phyloP scores from a whole-genome alignment of 192 early-diverging fungal species.

The Coemansia sp. region DNA sequence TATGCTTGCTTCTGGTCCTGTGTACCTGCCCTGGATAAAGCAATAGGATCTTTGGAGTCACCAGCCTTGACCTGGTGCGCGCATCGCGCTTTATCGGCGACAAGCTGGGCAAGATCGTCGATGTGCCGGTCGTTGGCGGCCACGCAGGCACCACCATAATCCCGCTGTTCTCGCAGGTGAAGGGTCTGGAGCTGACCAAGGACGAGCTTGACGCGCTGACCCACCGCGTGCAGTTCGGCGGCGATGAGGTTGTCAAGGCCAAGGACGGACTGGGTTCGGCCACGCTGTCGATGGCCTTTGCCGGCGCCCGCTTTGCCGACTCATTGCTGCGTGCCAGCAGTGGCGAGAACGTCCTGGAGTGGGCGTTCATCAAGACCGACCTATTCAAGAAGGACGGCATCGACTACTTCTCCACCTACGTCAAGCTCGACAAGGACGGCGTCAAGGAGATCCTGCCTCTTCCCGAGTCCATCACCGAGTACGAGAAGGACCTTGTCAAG shows the following conservation, averaged over 20 bases:
- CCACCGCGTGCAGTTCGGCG: constrained; percentile 97
- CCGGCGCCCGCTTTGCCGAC: constrained; percentile 89
- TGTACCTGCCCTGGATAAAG: neutral
- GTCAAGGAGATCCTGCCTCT: constrained; percentile 85
- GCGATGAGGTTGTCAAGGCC: constrained; percentile 99
- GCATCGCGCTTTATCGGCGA: constrained; percentile 93
- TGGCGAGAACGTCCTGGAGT: constrained; percentile 81
- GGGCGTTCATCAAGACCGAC: constrained; percentile 77
- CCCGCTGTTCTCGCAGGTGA: constrained; percentile 85
- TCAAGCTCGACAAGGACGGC: constrained; percentile 81
- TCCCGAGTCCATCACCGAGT: constrained; percentile 68
- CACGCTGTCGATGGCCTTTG: constrained; percentile 87
- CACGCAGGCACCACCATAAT: constrained; percentile 98
- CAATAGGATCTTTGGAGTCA: constrained; percentile 88
- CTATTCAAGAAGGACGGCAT: constrained; percentile 64
- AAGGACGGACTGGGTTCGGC: constrained; percentile 94
- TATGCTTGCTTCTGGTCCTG: neutral
- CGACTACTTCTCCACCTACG: constrained; percentile 76
- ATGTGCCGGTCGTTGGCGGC: constrained; percentile 90
- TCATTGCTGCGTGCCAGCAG: constrained; percentile 80
- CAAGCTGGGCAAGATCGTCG: constrained; percentile 69
- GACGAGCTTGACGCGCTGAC: constrained; percentile 90
- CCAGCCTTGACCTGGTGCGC: constrained; percentile 95
- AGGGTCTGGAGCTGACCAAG: constrained; percentile 67
- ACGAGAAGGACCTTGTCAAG: constrained; percentile 83